Evolutionary conservation across 345 rosid species (phyloP), one percentile per base, ranked within the genome.

Genomic region (Euphorbia peplus): DNA sequence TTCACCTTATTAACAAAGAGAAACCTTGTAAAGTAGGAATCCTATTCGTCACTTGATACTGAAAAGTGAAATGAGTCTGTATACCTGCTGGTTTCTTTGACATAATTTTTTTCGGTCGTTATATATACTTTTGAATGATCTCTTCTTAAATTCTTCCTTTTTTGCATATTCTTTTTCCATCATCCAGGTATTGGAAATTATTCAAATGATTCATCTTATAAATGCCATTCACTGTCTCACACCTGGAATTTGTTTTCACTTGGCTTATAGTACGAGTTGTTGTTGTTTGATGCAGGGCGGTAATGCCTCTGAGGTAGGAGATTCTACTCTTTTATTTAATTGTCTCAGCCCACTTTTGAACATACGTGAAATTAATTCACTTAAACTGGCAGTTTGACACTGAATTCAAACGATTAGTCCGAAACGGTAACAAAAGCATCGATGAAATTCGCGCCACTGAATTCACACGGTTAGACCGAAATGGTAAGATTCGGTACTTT

Each of bases 361-460:
- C 32, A 70, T 60, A 51, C 14, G 25, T 47, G 19, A 18, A 46
- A 8, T 30, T 30, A 19, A 39, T 24, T 48, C 37, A 46, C 52
- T 26, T 28, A 29, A 56, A 46, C 26, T 24, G 15, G 15, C 16
- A 47, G 39, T 32, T 57, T 51, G n/a, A 37, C 26, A 18, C 37
- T n/a, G n/a, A n/a, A n/a, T n/a, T n/a, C n/a, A n/a, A n/a, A n/a
- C n/a, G n/a, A n/a, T n/a, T n/a, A n/a, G n/a, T n/a, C 62, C 97
- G 96, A 10, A 69, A 87, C 72, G 92, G 82, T 52, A 84, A 87
- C 15, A 91, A 88, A 73, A 78, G 67, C 79, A 81, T 95, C 68
- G 86, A 84, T 25, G 80, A 87, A 70, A 90, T 91, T 72, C 88
- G 99, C 37, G 85, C 90, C 4, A 71, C 87, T 26, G 97, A 95